Evolutionary conservation across 257 asterid species (phyloP).

Genomic region (Coffea eugenioides): DNA sequence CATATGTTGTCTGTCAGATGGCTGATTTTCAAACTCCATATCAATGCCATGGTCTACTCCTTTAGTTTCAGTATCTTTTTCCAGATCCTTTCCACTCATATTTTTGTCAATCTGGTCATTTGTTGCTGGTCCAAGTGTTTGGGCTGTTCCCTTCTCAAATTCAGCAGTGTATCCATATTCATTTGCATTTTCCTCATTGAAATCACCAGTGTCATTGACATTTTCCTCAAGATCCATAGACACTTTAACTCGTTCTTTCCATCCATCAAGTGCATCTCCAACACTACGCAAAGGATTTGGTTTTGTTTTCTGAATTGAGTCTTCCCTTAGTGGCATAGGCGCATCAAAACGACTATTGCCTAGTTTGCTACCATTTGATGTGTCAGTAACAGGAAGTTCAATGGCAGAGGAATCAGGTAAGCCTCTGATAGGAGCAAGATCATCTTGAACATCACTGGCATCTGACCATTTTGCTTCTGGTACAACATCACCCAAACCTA

Average conservation of each 20-base stretch:
- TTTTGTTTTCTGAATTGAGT: constrained; percentile 47
- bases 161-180: constrained; percentile 90
- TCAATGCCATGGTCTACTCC: constrained; percentile 43
- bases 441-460: constrained; percentile 39
- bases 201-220: constrained; percentile 34
- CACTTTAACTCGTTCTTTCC: constrained; percentile 95
- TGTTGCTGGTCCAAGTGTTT: constrained; percentile 96
- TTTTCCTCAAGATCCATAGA: constrained; percentile 64
- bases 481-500: constrained; percentile 44
- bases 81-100: constrained; percentile 49
- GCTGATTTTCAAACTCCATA: constrained; percentile 46
- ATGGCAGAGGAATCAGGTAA: constrained; percentile 52
- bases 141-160: constrained; percentile 80
- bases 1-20: constrained; percentile 44
- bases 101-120: constrained; percentile 70
- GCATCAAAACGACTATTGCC: constrained; percentile 42
- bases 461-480: constrained; percentile 48
- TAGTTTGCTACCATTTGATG: constrained; percentile 44
- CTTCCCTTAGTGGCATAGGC: constrained; percentile 36
- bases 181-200: constrained; percentile 64
- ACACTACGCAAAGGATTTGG: constrained; percentile 86
- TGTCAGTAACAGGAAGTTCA: constrained; percentile 53
- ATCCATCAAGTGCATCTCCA: constrained; percentile 90
- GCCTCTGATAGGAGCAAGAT: constrained; percentile 60
- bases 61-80: constrained; percentile 34